These are phyloP conservation scores for Saturnispora kantuleensis DNA, from an alignment of 805 yeast genomes.

Conservation along the genomic window DNA sequence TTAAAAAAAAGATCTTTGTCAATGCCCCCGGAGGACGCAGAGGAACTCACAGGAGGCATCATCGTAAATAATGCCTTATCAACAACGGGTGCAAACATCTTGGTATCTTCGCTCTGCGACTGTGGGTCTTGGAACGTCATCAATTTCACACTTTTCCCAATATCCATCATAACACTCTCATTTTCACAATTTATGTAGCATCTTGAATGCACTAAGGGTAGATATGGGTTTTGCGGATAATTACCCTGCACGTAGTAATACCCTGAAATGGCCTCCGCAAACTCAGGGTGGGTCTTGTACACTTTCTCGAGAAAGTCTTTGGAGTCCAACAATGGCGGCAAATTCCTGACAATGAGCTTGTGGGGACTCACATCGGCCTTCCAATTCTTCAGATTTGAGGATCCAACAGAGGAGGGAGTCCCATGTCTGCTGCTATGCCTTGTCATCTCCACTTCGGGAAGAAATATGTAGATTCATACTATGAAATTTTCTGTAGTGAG, in stretches of 20 bases:
- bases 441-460: too few species aligned
- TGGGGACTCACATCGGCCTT: not conserved
- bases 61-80: slow-evolving; percentile 27
- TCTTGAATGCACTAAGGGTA: slow-evolving; percentile 32
- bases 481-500: not conserved
- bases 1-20: slow-evolving; percentile 9
- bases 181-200: slow-evolving; percentile 31
- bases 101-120: slow-evolving; percentile 12
- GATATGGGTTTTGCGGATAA: slow-evolving; percentile 30
- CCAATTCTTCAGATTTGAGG: not conserved
- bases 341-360: slow-evolving; percentile 31
- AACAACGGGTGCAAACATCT: slow-evolving; percentile 26
- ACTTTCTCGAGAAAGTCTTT: slow-evolving; percentile 18
- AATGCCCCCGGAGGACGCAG: slow-evolving; percentile 7
- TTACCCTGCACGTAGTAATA: slow-evolving; percentile 34
- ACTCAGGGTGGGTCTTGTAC: not conserved
- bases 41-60: slow-evolving; percentile 18
- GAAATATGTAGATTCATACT: too few species aligned
- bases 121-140: slow-evolving; percentile 20
- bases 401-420: not conserved
- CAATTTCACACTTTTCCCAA: slow-evolving; percentile 20
- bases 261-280: slow-evolving; percentile 1
- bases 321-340: slow-evolving; percentile 33
- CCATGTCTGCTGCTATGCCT: not conserved
- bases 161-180: slow-evolving; percentile 20